These are phyloP conservation scores for Rosa chinensis DNA, from an alignment of 306 rosid genomes.

Conservation along the genomic window DNA sequence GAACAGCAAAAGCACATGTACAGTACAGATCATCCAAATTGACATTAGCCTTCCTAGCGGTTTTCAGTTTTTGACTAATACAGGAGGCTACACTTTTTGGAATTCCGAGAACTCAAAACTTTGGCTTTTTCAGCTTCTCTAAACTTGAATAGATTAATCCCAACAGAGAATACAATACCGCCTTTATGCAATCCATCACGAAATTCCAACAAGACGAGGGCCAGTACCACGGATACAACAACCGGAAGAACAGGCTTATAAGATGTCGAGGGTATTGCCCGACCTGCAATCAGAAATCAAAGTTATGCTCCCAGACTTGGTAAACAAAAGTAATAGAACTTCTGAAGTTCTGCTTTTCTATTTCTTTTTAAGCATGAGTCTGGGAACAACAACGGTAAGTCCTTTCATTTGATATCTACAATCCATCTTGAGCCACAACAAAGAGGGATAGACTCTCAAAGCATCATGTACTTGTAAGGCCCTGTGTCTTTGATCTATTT, in stretches of 20 bases:
- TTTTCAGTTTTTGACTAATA: not conserved
- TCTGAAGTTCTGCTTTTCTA: not conserved
- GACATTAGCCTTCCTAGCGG: not conserved
- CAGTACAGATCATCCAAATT: not conserved
- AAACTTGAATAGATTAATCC: slow-evolving; percentile 56
- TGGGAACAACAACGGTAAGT: not conserved
- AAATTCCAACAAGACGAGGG: slow-evolving; percentile 97
- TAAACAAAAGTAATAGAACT: not conserved
- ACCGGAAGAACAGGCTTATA: slow-evolving; percentile 88
- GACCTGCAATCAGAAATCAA: slow-evolving; percentile 50
- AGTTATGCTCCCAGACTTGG: not conserved
- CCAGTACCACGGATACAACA: slow-evolving; percentile 98
- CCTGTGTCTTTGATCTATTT: not conserved
- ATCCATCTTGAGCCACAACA: not conserved
- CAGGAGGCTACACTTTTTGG: not conserved
- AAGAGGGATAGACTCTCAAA: not conserved
- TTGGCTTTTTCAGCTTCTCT: slow-evolving; percentile 48
- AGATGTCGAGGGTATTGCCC: slow-evolving; percentile 92
- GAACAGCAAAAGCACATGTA: slow-evolving; percentile 4
- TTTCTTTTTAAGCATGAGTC: not conserved
- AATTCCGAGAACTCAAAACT: slow-evolving; percentile 1
- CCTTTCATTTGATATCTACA: not conserved
- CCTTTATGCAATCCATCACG: slow-evolving; percentile 48
- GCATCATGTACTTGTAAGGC: not conserved
- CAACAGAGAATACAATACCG: slow-evolving; percentile 53